These are phyloP conservation scores for Malbranchea cinnamomea DNA, from an alignment of 2,329 filamentous ascomycete genomes.

Conservation along the genomic window DNA sequence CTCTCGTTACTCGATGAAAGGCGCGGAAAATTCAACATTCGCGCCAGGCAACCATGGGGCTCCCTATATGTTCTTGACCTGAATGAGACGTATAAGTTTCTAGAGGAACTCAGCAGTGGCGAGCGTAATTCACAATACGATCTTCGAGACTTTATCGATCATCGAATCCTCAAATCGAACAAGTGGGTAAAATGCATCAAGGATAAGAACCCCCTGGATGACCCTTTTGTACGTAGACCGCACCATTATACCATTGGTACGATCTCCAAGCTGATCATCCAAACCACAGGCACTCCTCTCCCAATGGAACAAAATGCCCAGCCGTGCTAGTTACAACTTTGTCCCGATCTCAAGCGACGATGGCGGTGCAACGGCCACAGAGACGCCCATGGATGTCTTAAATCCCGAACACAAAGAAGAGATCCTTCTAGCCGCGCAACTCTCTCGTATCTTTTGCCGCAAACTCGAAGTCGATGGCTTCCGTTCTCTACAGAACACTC, in stretches of 20 bases:
- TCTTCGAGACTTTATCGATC: constrained; percentile 30
- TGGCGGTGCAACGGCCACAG: no score
- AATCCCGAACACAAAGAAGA: constrained; percentile 22
- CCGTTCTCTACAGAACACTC: constrained; percentile 28
- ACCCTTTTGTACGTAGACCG: constrained; percentile 24
- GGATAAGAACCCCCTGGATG: constrained; percentile 25
- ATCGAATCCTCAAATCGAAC: constrained; percentile 29
- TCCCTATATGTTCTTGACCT: constrained; percentile 29
- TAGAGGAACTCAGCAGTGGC: constrained; percentile 23
- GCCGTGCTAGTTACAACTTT: constrained; percentile 29
- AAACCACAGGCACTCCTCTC: constrained; percentile 24
- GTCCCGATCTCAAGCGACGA: constrained; percentile 17
- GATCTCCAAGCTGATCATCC: not conserved
- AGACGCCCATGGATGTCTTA: constrained; percentile 26
- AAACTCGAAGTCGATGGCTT: constrained; percentile 33
- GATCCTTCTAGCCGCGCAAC: constrained; percentile 28
- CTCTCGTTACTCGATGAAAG: constrained; percentile 23
- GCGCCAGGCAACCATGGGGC: constrained; percentile 27
- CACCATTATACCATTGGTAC: no score
- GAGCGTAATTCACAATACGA: constrained; percentile 25
- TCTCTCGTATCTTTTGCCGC: constrained; percentile 31
- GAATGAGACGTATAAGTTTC: constrained; percentile 26
- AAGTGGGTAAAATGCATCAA: constrained; percentile 29
- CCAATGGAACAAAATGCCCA: constrained; percentile 33
- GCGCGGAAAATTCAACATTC: constrained; percentile 29